These are phyloP conservation scores for Capsicum chinense DNA, from an alignment of 257 asterid genomes.

Conservation along the genomic window DNA sequence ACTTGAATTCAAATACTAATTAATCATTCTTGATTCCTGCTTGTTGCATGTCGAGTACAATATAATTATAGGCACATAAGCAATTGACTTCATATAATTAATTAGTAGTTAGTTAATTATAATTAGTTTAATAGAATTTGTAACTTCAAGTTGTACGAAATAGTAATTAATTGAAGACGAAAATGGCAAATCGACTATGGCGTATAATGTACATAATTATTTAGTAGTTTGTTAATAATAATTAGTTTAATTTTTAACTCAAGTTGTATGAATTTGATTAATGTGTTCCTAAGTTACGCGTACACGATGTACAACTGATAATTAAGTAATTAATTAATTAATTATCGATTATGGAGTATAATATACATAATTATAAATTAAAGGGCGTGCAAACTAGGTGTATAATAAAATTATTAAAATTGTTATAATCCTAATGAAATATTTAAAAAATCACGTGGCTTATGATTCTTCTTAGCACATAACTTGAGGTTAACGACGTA, in stretches of 20 bases:
- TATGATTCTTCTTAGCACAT: slow-evolving; percentile 32
- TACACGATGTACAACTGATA: background rate
- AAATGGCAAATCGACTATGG: background rate
- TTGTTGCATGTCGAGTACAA: slow-evolving; percentile 2
- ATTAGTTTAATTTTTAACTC: background rate
- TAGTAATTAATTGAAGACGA: background rate
- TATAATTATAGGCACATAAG: slow-evolving; percentile 13
- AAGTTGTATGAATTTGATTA: slow-evolving; percentile 24
- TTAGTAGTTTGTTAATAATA: background rate
- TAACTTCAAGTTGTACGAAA: background rate
- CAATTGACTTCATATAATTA: slow-evolving; percentile 21
- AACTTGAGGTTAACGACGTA: slow-evolving; percentile 30
- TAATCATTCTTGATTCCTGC: background rate
- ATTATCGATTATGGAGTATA: background rate
- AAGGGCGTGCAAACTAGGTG: slow-evolving; percentile 27
- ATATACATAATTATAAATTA: slow-evolving; percentile 17
- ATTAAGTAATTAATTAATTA: background rate
- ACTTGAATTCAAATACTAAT: background rate
- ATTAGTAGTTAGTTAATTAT: background rate
- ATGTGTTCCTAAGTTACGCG: slow-evolving; percentile 12
- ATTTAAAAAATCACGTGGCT: slow-evolving; percentile 21
- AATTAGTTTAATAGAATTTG: background rate
- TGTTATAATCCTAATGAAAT: background rate
- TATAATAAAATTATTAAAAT: slow-evolving; percentile 9
- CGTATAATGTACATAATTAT: background rate